Conservation (phyloP, 2,329 filamentous ascomycete genomes). For the Elsinoe australis region DNA sequence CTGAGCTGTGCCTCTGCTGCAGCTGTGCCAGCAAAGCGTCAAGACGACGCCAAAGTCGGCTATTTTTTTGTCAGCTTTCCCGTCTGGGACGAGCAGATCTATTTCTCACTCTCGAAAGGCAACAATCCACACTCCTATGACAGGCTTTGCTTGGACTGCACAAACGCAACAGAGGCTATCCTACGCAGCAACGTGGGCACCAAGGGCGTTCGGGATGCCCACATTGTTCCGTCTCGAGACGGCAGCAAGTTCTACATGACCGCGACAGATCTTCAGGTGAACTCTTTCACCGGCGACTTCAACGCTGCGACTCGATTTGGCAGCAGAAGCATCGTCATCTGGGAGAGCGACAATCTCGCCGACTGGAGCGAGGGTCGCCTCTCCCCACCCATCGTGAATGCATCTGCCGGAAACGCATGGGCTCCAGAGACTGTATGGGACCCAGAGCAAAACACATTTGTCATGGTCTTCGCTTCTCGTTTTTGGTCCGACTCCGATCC, state of each 20-base stretch:
- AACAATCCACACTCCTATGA: conserved; percentile 21
- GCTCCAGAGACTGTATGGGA: conserved; percentile 21
- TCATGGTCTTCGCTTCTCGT: conserved; percentile 19
- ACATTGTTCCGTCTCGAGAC: conserved; percentile 18
- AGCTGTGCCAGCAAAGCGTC: conserved; percentile 2
- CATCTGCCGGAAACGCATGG: conserved; percentile 20
- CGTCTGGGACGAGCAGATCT: conserved; percentile 27
- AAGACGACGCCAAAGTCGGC: conserved; percentile 18
- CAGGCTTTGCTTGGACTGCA: conserved; percentile 14
- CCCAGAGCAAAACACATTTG: conserved; percentile 15
- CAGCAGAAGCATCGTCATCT: conserved; percentile 21
- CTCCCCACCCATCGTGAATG: conserved; percentile 17
- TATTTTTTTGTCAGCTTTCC: conserved; percentile 24
- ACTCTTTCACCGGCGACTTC: conserved; percentile 24
- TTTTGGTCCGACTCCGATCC: conserved; percentile 19
- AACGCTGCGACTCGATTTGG: conserved; percentile 24
- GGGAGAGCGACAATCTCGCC: conserved; percentile 19
- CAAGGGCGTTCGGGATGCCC: conserved; percentile 20
- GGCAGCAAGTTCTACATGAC: conserved; percentile 21
- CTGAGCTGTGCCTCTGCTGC: no score
- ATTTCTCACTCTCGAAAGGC: conserved; percentile 21
- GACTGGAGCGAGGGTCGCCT: conserved; percentile 19
- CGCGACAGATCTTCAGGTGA: conserved; percentile 23
- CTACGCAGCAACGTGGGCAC: conserved; percentile 19
- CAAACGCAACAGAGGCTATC: conserved; percentile 18